Conservation (phyloP, 257 asterid species). For the Hygrophila difformis region DNA sequence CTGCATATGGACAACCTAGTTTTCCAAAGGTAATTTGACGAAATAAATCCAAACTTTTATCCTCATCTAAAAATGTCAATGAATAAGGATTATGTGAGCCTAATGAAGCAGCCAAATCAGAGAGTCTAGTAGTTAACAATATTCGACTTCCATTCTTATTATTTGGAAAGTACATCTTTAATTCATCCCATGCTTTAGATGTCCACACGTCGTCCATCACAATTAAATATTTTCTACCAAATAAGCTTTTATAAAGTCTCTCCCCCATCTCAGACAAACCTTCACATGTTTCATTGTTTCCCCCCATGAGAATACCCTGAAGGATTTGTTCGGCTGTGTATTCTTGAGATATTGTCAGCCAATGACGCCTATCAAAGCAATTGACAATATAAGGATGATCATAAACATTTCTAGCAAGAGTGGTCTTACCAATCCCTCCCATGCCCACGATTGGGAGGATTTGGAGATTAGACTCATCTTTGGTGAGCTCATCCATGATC, state of each 20-base stretch:
- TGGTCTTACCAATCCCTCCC: too few species aligned
- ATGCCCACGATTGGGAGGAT: too few species aligned
- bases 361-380: conserved; percentile 2
- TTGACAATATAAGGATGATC: not conserved
- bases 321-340: not conserved
- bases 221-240: too few species aligned
- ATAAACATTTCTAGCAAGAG: not conserved
- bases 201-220: conserved; percentile 12
- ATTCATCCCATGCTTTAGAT: conserved; percentile 1
- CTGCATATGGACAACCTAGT: not conserved
- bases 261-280: not conserved
- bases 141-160: conserved; percentile 14
- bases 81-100: not conserved
- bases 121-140: conserved; percentile 12
- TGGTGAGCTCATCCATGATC: too few species aligned
- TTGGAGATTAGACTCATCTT: too few species aligned
- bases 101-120: conserved; percentile 3
- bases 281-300: not conserved
- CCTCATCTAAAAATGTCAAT: not conserved
- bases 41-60: not conserved
- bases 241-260: too few species aligned
- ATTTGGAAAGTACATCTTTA: conserved; percentile 3
- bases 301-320: not conserved
- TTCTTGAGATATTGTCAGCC: conserved; percentile 15
- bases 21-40: not conserved